Evolutionary conservation across 345 rosid species (phyloP), one percentile per base, ranked within the genome.

Genomic region (Melaleuca alternifolia): DNA sequence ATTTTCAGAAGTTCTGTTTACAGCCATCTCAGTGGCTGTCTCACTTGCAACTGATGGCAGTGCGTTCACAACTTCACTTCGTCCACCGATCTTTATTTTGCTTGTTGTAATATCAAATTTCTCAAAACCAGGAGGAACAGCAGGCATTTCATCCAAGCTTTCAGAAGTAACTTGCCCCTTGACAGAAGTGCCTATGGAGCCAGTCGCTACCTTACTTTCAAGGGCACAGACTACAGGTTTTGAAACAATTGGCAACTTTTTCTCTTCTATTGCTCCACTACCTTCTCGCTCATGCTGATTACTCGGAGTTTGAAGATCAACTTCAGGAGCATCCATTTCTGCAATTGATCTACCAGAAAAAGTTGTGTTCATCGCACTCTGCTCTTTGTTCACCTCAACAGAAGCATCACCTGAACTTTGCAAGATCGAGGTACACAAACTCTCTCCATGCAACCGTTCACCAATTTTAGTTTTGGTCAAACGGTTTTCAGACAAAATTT

Each of bases 401-500:
- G 88, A 26, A 1, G 30, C 65, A 88, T 86, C 88, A 87, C 88
- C 56, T 5, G 87, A 84, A 86, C 87, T 65, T 86, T 90, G 85
- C 85, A 88, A 59, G 82, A 84, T 37, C 10, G 90, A 86, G 85
- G 89, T 54, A 88, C 87, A 91, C 87, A 84, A 86, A 76, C 41
- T 84, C 71, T 92, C 95, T 85, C 44, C 89, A 86, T 85, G 87
- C 56, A 87, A 88, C 85, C 86, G 62, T 85, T 93, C 95, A 50
- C 88, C 91, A 77, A 84, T 82, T 87, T 89, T 94, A 81, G 85
- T 86, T 87, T 94, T 94, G 59, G 91, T 86, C 50, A 92, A 87
- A 87, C 91, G 87, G 89, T 90, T 89, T 88, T 92, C 97, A 15
- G 96, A 91, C 86, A 93, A 93, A 37, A 91, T 90, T 86, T 92